A percentile compares a stretch with the other conserved stretches of the same genome.
phyloP scores from a whole-genome alignment of 2,329 filamentous ascomycete genomes.

The Cytospora piceae region DNA sequence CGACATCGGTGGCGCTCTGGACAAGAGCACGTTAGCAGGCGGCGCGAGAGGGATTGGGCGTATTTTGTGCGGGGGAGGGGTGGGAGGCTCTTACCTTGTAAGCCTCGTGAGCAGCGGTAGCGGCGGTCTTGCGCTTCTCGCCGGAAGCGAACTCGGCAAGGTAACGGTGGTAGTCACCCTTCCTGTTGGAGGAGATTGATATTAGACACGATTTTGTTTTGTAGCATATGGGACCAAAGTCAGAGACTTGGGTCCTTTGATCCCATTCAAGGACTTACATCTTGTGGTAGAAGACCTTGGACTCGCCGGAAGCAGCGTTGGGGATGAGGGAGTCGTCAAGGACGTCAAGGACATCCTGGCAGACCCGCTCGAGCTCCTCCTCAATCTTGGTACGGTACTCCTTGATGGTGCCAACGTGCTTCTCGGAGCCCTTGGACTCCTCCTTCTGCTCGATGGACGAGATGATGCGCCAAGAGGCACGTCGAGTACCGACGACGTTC shows the following conservation, averaged over 20 bases:
- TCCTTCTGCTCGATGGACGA: slow-evolving; percentile 99
- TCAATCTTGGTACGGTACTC: slow-evolving; percentile 99
- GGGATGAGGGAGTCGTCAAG: slow-evolving; percentile 92
- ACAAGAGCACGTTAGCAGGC: slow-evolving; percentile 30
- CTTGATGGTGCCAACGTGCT: slow-evolving; percentile 91
- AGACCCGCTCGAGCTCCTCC: slow-evolving; percentile 94
- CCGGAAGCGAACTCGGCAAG: slow-evolving; percentile 91
- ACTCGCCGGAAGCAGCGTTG: slow-evolving; percentile 95
- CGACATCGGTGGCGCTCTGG: slow-evolving; percentile 94
- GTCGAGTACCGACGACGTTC: slow-evolving; percentile 97
- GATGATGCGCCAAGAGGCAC: slow-evolving; percentile 99
- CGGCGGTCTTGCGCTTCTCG: slow-evolving; percentile 88
- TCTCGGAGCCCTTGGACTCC: slow-evolving; percentile 96
- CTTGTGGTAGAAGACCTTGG: slow-evolving; percentile 99
- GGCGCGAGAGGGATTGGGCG: background rate
- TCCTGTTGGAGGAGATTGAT: slow-evolving; percentile 59
- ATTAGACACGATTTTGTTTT: slow-evolving; percentile 19
- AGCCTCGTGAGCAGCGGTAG: slow-evolving; percentile 86
- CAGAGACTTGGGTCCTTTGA: background rate
- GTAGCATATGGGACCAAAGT: background rate
- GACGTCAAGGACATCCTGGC: slow-evolving; percentile 95
- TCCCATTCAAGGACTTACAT: slow-evolving; percentile 68
- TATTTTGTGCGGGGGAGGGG: background rate
- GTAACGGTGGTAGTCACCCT: slow-evolving; percentile 97
- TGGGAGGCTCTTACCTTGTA: slow-evolving; percentile 78